Evolutionary conservation across 2,329 filamentous ascomycete genomes (phyloP), one percentile per base, ranked within the genome.

Genomic region (Rutstroemia sp.): DNA sequence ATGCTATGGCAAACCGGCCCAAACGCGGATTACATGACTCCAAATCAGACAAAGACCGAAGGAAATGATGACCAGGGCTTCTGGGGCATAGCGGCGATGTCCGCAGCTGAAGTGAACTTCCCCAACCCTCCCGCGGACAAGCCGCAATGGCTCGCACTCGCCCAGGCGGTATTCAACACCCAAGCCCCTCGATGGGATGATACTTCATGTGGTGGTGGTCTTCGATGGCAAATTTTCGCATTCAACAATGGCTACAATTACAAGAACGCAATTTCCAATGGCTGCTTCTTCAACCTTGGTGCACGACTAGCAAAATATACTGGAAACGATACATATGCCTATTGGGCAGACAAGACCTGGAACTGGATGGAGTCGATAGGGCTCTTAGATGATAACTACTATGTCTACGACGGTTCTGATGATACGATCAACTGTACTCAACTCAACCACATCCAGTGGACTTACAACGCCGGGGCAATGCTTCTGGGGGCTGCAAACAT

Each of bases 221-320:
- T 94, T 51, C 81, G 87, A 60, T 92, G 88, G 88, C 90, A 95
- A 72, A 90, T 95, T 48, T 92, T 88, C 68, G 77, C 81, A 1
- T 91, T 88, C 75, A 94, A 95, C 68, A 83, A 80, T 42, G 91
- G 90, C 14, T 95, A 86, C 71, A 79, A 86, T 64, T 91, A 92
- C 77, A 94, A 84, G 66, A 84, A 84, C 58, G 77, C 81, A 2
- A 83, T 84, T 58, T 83, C 81, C 0, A 81, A 83, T 61, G 81
- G 79, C 1, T 81, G 79, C 58, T 83, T 84, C 70, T 84, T 84
- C 67, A 80, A 82, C 53, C 71, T 84, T 12, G 81, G 77, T 14
- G 82, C 88, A 1, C 82, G 88, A 2, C 76, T 92, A 4, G 88
- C 86, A 0, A 77, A 84, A 23, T 94, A 90, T 69, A 95, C 90